Percentiles rank a stretch among this genome's conserved stretches.
Evolutionary conservation across 2,329 filamentous ascomycete species (phyloP).

Genomic region (Aspergillus proliferans): DNA sequence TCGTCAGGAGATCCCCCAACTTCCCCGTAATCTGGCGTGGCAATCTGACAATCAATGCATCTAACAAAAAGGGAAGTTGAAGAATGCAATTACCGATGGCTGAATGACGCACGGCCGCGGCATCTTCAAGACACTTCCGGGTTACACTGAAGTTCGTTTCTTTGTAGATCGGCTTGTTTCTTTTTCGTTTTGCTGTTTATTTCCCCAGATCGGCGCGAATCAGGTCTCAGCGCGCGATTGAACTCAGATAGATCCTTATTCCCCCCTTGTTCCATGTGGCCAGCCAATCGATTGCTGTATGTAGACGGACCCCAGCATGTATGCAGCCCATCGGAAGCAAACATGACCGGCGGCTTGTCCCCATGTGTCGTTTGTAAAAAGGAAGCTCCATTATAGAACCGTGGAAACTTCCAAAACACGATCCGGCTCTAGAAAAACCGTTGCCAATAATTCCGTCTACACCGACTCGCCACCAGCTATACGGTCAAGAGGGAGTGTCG

Average conservation of each 20-base stretch:
- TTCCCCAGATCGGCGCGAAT: not conserved
- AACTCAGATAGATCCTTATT: too few relatives aligned
- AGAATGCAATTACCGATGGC: too few relatives aligned
- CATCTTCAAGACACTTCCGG: not conserved
- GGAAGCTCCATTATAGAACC: not conserved
- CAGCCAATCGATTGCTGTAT: not conserved
- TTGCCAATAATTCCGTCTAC: not conserved
- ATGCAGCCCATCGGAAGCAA: not conserved
- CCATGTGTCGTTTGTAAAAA: not conserved
- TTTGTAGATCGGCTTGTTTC: not conserved
- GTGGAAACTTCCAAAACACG: not conserved
- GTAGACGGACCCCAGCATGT: not conserved
- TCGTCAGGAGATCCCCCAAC: too few relatives aligned
- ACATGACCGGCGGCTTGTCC: too few relatives aligned
- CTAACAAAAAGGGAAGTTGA: too few relatives aligned
- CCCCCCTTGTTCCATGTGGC: too few relatives aligned
- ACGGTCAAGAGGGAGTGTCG: too few relatives aligned
- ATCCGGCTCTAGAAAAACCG: not conserved
- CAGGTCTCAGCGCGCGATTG: too few relatives aligned
- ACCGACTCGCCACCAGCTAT: slow-evolving; percentile 9
- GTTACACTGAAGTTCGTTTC: not conserved
- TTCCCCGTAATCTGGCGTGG: not conserved
- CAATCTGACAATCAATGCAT: not conserved
- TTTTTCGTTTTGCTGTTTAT: not conserved
- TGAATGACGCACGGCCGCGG: too few relatives aligned